Conservation (phyloP, 2,329 filamentous ascomycete species). For the Alternaria infectoria region DNA sequence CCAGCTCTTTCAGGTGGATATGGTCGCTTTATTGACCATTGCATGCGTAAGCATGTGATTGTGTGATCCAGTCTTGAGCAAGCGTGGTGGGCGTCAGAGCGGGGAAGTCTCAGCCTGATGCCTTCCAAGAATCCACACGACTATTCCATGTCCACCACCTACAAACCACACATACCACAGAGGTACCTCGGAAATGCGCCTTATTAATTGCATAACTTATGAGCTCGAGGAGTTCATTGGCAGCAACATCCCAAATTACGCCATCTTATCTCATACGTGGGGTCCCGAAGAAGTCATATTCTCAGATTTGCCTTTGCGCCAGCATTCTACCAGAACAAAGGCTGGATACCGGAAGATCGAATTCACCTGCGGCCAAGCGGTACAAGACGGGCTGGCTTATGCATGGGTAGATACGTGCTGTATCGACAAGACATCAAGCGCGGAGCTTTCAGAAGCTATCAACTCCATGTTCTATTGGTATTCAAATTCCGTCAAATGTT, state of each 20-base stretch:
- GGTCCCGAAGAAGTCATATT: background rate
- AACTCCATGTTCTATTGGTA: background rate
- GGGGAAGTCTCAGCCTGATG: background rate
- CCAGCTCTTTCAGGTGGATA: too few species aligned
- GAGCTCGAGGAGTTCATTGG: background rate
- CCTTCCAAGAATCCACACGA: background rate
- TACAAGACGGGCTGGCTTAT: fast-evolving
- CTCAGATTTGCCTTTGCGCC: background rate
- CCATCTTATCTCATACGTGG: background rate
- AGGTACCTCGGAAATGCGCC: background rate
- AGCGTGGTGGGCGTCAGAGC: too few species aligned
- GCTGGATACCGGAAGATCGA: background rate
- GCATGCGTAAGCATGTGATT: background rate
- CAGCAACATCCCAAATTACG: background rate
- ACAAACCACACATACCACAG: background rate
- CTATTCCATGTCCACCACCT: background rate
- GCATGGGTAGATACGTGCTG: background rate
- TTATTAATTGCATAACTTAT: background rate
- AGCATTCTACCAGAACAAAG: fast-evolving
- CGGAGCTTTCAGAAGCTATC: background rate
- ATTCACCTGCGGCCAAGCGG: background rate
- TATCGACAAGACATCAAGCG: background rate
- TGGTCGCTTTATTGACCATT: background rate
- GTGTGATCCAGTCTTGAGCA: background rate
- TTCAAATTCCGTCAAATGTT: fast-evolving